Base-by-base conservation (phyloP, 176 grass and related monocot species). In the Tuctoria greenei region DNA sequence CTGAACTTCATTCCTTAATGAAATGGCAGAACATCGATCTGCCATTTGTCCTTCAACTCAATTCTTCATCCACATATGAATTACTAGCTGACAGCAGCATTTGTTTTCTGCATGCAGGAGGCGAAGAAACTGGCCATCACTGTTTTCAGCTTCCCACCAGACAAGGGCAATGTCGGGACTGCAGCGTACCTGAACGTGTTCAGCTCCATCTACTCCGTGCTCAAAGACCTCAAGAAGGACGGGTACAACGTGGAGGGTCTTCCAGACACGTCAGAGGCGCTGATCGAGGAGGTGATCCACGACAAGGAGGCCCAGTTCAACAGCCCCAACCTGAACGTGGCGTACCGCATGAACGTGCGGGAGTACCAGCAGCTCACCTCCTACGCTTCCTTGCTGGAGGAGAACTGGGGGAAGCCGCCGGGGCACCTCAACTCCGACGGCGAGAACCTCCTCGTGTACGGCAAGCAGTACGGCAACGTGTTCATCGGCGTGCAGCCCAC, bases 221-320 rank as follows among this genome's bases (percentile, higher is more conserved):
- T 98, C 24, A 50, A 23, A 35, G 89, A 85, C 40, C 95, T 98
- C 45, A 92, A 88, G 87, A 82, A 71, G 64, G 84, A 90, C 16
- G 91, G 91, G 43, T 98, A 98, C 91, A 77, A 92, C 37, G 84
- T 98, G 5, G 91, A 98, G 51, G 91, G 91, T 43, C 95, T 98
- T 24, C 95, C 95, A 4, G 91, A 94, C 17, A 80, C 93, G 21
- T 15, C 25, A 0, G 95, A 95, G 66, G 89, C 69, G 26, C 87
- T 99, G 27, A 92, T 99, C 56, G 91, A 99, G 71, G 95, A 92
- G 15, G 89, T 99, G 71, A 99, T 99, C 69, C 95, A 99, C 21
- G 95, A 99, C 81, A 99, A 99, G 84, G 95, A 99, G 37, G 95
- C 95, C 61, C 93, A 99, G 75, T 99, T 99, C 82, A 99, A 88